Conservation (phyloP, 345 rosid species). For the Sonneratia alba region DNA sequence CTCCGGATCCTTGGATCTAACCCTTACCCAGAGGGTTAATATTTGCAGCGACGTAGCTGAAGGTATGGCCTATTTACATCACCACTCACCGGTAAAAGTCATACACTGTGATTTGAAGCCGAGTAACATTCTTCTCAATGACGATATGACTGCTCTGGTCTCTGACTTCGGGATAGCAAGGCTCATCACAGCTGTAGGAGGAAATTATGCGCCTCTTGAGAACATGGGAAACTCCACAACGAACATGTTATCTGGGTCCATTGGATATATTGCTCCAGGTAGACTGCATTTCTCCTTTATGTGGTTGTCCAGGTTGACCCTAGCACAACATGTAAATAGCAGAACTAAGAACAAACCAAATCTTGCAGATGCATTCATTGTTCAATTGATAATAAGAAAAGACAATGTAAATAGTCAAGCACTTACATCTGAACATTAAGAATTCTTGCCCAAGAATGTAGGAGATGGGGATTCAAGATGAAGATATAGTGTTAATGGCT, state of each 20-base stretch:
- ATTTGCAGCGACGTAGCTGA: conserved; percentile 52
- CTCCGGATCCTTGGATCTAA: conserved; percentile 32
- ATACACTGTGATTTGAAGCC: conserved; percentile 57
- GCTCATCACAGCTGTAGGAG: conserved; percentile 27
- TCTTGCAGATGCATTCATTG: background rate
- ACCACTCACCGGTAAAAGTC: conserved; percentile 44
- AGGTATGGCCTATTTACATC: conserved; percentile 61
- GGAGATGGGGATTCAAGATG: background rate
- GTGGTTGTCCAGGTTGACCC: background rate
- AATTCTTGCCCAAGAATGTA: background rate
- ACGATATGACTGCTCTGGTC: conserved; percentile 55
- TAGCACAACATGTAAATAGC: background rate
- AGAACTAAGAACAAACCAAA: no score
- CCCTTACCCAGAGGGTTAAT: conserved; percentile 38
- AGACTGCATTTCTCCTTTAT: background rate
- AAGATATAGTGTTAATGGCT: background rate
- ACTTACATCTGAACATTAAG: background rate
- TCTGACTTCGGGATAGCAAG: conserved; percentile 53
- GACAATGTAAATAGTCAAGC: no score
- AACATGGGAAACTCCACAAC: conserved; percentile 44
- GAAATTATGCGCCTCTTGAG: conserved; percentile 24
- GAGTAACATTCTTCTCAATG: conserved; percentile 53
- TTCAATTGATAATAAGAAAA: background rate
- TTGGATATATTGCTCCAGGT: conserved; percentile 62
- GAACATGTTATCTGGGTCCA: conserved; percentile 35